Evolutionary conservation across 345 rosid genomes (phyloP), one percentile per base, ranked within the genome.

Genomic region (Rubroshorea leprosula): DNA sequence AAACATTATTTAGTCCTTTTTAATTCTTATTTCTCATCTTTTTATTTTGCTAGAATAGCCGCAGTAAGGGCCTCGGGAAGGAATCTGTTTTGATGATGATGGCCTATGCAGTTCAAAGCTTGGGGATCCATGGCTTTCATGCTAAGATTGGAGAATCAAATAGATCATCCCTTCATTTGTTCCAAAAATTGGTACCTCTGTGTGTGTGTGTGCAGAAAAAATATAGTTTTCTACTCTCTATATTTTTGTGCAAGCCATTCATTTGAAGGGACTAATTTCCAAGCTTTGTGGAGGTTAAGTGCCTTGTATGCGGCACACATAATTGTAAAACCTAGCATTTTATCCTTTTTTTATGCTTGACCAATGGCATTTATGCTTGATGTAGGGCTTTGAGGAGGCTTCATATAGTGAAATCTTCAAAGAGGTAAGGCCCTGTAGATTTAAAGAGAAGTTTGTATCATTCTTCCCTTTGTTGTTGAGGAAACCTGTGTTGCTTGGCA

Each of bases 41-140:
- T 67, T 64, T 20, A 27, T 64, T 50, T 72, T 75, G 83, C 74
- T 83, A 80, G 85, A 75, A 60, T 76, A 87, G 99, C 76, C 96
- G 85, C 58, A 94, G 95, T 63, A 89, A 89, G 78, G 96, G 97
- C 67, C 71, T 93, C 35, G 92, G 94, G 58, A 87, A 93, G 81
- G 99, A 82, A 74, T 66, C 97, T 31, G 88, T 87, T 26, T 58
- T 83, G 75, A 73, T 80, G 77, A 93, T 89, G 97, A 89, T 89
- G 97, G 87, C 78, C 72, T 83, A 85, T 72, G 83, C 92, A 24
- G 64, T 83, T 53, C 71, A 82, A 65, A 74, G 61, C 66, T 80
- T 82, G 50, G 85, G 79, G 72, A 83, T 83, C 65, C 83, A 69
- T 51, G 43, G 69, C 51, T 89, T 89, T 60, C 72, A 82, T 51